These are phyloP conservation scores for Akanthomyces lecanii DNA, from an alignment of 2,329 filamentous ascomycete genomes.

Conservation along the genomic window DNA sequence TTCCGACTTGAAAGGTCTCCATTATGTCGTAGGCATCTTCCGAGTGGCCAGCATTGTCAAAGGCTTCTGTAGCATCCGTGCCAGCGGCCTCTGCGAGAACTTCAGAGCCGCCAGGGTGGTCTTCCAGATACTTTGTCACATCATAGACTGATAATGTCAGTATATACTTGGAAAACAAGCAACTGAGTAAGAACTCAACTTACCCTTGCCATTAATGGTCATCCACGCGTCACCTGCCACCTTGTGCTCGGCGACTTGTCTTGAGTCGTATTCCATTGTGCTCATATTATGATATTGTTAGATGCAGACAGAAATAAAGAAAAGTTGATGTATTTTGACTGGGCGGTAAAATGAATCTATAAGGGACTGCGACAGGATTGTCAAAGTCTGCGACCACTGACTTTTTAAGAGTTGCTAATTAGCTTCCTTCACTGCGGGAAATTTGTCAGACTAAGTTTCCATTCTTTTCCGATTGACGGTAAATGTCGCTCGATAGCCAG, in stretches of 20 bases:
- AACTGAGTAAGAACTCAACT: not conserved
- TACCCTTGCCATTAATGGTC: constrained; percentile 51
- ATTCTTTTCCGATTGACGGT: constrained; percentile 1
- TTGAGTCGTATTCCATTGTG: constrained; percentile 26
- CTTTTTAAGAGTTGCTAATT: not conserved
- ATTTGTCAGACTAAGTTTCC: not conserved
- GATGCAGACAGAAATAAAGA: not conserved
- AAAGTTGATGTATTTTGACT: not conserved
- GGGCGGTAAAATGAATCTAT: not conserved
- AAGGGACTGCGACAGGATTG: too few relatives aligned
- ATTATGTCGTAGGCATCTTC: constrained; percentile 50
- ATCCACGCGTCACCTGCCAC: constrained; percentile 48
- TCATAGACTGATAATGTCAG: constrained; percentile 42
- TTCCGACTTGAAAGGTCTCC: constrained; percentile 34
- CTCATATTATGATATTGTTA: not conserved
- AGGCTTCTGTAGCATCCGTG: constrained; percentile 72
- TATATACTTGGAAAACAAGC: too few relatives aligned
- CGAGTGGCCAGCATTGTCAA: constrained; percentile 81
- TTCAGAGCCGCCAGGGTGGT: constrained; percentile 71
- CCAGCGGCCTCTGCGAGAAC: constrained; percentile 74
- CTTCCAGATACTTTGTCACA: constrained; percentile 51
- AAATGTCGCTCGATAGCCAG: not conserved
- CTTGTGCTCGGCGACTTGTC: constrained; percentile 48
- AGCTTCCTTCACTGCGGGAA: not conserved
- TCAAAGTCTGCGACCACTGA: not conserved